Base-by-base conservation (phyloP, 495 filamentous ascomycete species). In the Chaetomium tenue region DNA sequence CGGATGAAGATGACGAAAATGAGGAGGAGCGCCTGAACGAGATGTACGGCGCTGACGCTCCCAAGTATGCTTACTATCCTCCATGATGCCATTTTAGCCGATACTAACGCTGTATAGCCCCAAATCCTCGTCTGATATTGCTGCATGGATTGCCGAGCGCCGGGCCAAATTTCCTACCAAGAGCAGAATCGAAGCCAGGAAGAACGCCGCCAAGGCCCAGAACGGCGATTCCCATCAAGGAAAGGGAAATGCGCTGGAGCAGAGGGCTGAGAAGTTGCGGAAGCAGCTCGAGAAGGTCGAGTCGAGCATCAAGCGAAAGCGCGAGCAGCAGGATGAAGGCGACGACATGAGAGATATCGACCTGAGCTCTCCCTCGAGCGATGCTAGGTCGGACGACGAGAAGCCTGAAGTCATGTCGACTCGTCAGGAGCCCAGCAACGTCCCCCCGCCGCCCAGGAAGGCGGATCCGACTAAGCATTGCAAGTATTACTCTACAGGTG, bases 71-170 rank as follows among this genome's bases (percentile, higher is more conserved):
- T 74, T 65, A 50, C 66, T 20, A 30, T 6, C 28, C 28, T 3
- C 20, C 8, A 44, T 18, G 0, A 3, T 25, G 20, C 12, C 4
- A 82, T 74, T 63, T 74, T 69, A 30, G 77, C 7, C n/a, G 4
- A 0, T 64, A 16, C 26, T 50, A 44, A 61, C 47, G 44, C 23
- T 8, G 5, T 79, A 48, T 76, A 89, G 78, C 73, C 84, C 74
- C 25, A 72, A 84, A 22, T 57, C 60, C n/a, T 57, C 62, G 22
- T 42, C 61, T n/a, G 91, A 95, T 61, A 82, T 96, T 61, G 82
- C 84, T 15, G 84, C 86, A 22, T 97, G 91, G 89, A 86, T 95
- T 61, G 86, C 84, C 47, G 91, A 94, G 72, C 86, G 92, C 25
- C 87, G 83, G 69, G 88, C 87, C 67, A 86, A 86, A 20, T 97